A percentile compares a stretch with the other conserved stretches of the same genome.
Evolutionary conservation across 768 basidiomycete species (phyloP).

Genomic region (Pholiota molesta): DNA sequence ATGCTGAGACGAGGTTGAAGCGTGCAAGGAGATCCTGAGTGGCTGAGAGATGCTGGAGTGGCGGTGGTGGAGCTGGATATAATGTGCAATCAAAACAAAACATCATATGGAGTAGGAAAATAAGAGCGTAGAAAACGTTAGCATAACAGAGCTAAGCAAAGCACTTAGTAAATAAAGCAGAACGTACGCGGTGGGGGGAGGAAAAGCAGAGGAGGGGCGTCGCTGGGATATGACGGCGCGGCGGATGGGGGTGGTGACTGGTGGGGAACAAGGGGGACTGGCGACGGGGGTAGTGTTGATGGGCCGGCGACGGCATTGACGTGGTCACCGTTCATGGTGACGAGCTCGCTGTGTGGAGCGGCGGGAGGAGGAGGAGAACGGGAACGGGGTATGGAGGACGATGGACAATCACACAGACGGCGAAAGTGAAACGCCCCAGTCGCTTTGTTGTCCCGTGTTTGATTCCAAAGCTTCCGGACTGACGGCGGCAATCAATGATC

Average conservation of each 20-base stretch:
- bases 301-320: constrained; percentile 68
- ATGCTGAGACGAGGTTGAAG: constrained; percentile 72
- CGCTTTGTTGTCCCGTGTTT: constrained; percentile 17
- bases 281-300: constrained; percentile 38
- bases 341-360: constrained; percentile 22
- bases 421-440: constrained; percentile 21
- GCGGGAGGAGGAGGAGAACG: constrained; percentile 17
- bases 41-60: constrained; percentile 60
- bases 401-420: constrained; percentile 5
- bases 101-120: constrained; percentile 5
- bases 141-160: neutral
- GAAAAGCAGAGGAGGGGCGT: constrained; percentile 36
- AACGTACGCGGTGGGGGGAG: constrained; percentile 45
- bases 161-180: neutral
- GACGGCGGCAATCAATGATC: neutral
- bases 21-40: constrained; percentile 80
- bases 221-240: constrained; percentile 24
- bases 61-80: constrained; percentile 36
- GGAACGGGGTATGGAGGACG: constrained; percentile 3
- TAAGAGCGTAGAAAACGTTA: neutral
- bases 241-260: constrained; percentile 32
- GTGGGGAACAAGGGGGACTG: constrained; percentile 30
- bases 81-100: constrained; percentile 5
- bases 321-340: constrained; percentile 43
- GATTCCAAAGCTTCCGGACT: neutral